Base-by-base conservation (phyloP, 202 grass and related monocot species). In the Setaria viridis region DNA sequence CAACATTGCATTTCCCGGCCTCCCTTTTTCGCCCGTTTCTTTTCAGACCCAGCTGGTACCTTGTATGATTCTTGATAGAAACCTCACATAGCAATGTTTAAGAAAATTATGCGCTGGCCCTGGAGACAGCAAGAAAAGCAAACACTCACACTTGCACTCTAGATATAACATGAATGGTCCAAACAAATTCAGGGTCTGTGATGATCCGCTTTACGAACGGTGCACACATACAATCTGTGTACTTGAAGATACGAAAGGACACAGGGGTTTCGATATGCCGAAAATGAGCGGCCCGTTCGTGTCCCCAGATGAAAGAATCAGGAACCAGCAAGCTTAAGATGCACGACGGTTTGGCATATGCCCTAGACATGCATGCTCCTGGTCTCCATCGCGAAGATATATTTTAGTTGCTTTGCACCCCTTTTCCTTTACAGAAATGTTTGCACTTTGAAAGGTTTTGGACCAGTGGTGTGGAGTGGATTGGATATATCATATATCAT, bases 141-240 rank as follows among this genome's bases (percentile, higher is more conserved):
- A 84, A 30, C 51, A 46, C 74, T 11, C 68, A n/a, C 72, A 70
- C 30, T 46, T 45, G 37, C 78, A 80, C 43, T 67, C 53, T 72
- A 49, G 89, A 80, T 54, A 84, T 69, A 84, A 79, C 62, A 76
- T 84, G 76, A 47, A 80, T 90, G 89, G 85, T 87, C 85, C 76
- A 84, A 55, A 63, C 45, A 84, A 16, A 83, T 80, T 15, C 80
- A 69, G 37, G 54, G 34, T 12, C 12, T 75, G 62, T 80, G 62
- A 48, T 81, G 76, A 80, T 76, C 15, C 62, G 67, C 80, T 87
- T 75, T 90, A 46, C 81, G 80, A 17, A 49, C 16, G 62, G 76
- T 69, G 65, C 46, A 48, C 51, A 6, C 42, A 81, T 16, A 20
- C 70, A 71, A 51, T 71, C 37, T 62, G 62, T 60, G 81, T 81